Percentiles rank a stretch among this genome's conserved stretches.
phyloP scores from a whole-genome alignment of 2,329 filamentous ascomycete genomes.

The Monosporascus sp. region DNA sequence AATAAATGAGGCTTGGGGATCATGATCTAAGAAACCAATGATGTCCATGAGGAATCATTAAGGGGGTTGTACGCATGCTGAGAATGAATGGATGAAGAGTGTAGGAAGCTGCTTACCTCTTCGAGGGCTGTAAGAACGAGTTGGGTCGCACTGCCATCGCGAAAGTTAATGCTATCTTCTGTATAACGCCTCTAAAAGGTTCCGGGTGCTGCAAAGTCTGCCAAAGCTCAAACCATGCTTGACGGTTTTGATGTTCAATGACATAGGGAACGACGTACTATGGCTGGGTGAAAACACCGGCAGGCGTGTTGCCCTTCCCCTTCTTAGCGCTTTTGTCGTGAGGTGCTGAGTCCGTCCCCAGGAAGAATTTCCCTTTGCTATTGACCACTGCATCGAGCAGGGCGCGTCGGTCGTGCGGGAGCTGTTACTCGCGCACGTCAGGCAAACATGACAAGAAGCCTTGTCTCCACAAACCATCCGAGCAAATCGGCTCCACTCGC shows the following conservation, averaged over 20 bases:
- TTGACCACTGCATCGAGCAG: conserved; percentile 59
- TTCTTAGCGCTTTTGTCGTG: conserved; percentile 56
- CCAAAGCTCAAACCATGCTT: not conserved
- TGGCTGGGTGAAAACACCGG: conserved; percentile 75
- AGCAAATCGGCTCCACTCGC: too few relatives aligned
- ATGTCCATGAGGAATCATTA: too few relatives aligned
- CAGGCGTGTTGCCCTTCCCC: conserved; percentile 52
- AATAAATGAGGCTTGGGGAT: too few relatives aligned
- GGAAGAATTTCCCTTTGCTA: conserved; percentile 64
- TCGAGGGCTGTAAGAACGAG: conserved; percentile 55
- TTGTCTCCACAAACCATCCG: too few relatives aligned
- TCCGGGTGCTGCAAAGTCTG: not conserved
- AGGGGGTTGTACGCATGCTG: too few relatives aligned
- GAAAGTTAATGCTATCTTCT: not conserved
- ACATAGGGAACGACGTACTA: conserved; percentile 30
- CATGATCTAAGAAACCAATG: too few relatives aligned
- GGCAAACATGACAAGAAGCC: too few relatives aligned
- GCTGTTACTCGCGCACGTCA: not conserved
- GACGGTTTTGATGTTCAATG: not conserved
- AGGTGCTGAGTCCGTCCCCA: conserved; percentile 68
- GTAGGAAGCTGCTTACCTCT: conserved; percentile 12
- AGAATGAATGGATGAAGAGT: too few relatives aligned
- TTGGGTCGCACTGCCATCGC: conserved; percentile 25
- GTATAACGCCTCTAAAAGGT: not conserved
- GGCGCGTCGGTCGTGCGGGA: conserved; percentile 62